phyloP scores from a whole-genome alignment of 148 eudicot species.

The Rhododendron griersonianum region DNA sequence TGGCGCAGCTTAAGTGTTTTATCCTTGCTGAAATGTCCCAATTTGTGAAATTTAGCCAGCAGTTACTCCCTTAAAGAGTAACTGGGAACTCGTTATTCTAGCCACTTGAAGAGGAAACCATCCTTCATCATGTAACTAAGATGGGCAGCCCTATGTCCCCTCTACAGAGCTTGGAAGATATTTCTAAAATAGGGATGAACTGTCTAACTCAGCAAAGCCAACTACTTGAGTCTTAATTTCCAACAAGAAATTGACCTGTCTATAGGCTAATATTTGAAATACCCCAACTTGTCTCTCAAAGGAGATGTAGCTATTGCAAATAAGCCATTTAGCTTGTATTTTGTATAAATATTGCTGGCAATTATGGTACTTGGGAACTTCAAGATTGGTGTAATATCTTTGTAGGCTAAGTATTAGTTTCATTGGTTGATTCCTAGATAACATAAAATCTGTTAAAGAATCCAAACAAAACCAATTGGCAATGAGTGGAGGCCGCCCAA shows the following conservation, averaged over 20 bases:
- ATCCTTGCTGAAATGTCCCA: neutral
- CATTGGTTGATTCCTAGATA: neutral
- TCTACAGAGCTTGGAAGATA: neutral
- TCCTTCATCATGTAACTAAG: neutral
- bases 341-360: neutral
- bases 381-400: neutral
- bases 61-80: neutral
- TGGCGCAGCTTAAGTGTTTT: neutral
- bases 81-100: neutral
- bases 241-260: neutral
- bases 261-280: neutral
- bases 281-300: neutral
- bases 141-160: neutral
- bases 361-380: neutral
- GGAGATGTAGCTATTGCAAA: neutral
- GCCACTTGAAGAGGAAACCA: neutral
- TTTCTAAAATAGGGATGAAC: neutral
- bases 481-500: neutral
- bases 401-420: neutral
- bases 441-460: neutral
- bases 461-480: neutral
- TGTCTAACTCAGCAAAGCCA: neutral
- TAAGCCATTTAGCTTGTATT: neutral
- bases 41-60: neutral
- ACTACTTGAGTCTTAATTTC: neutral